A percentile compares a stretch with the other conserved stretches of the same genome.
These are phyloP conservation scores for Wickerhamomyces tratensis DNA, from an alignment of 805 yeast genomes.

Conservation along the genomic window DNA sequence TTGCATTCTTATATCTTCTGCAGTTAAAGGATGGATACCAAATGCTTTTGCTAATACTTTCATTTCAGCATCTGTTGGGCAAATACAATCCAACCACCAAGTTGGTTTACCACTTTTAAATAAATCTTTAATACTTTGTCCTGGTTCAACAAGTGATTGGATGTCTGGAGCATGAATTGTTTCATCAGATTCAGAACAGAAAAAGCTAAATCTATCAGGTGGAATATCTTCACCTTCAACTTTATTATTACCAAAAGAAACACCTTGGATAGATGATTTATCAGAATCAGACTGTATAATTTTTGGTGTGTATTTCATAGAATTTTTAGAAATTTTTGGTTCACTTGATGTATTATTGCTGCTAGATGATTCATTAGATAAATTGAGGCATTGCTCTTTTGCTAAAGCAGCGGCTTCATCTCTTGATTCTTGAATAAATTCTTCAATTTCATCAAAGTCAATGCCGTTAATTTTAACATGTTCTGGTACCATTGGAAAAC, in stretches of 20 bases:
- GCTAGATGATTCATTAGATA: constrained; percentile 16
- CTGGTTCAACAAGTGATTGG: constrained; percentile 62
- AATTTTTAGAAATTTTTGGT: background rate
- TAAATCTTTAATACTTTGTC: constrained; percentile 54
- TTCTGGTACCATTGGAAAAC: constrained; percentile 84
- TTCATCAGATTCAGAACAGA: constrained; percentile 72
- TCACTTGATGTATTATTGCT: background rate
- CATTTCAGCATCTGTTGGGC: constrained; percentile 96
- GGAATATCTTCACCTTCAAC: constrained; percentile 27
- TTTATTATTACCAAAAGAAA: constrained; percentile 30
- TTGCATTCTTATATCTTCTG: constrained; percentile 94
- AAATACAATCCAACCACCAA: constrained; percentile 94
- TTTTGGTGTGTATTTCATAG: background rate
- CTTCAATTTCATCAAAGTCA: constrained; percentile 86
- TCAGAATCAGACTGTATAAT: background rate
- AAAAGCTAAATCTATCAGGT: constrained; percentile 80
- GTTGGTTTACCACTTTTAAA: constrained; percentile 67
- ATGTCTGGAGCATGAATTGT: constrained; percentile 87
- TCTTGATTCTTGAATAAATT: constrained; percentile 56
- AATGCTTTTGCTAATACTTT: constrained; percentile 84
- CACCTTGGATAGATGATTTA: constrained; percentile 14
- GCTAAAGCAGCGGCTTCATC: constrained; percentile 30
- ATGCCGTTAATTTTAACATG: constrained; percentile 62
- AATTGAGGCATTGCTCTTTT: constrained; percentile 7
- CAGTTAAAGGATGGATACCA: constrained; percentile 95